Base-by-base conservation (phyloP, 768 basidiomycete genomes). In the Serendipita sp. region DNA sequence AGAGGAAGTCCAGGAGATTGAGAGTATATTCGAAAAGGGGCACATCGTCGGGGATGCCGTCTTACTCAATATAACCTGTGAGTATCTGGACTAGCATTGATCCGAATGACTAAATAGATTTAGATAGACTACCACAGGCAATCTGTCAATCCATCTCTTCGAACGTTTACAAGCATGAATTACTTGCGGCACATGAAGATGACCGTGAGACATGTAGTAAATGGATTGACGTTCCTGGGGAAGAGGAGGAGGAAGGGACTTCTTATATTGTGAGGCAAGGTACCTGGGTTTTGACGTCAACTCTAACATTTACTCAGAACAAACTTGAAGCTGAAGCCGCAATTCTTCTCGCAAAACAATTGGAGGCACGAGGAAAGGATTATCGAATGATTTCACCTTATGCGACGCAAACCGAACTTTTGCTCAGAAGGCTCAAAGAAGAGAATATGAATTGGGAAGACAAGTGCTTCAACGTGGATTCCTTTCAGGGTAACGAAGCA, bases 71-170 rank as follows among this genome's bases (percentile, higher is more conserved):
- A 88, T 77, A 1, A 89, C 90, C 72, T 91, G 90, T 88, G 70
- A 68, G 81, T 70, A 42, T 17, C 17, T 11, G 63, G 4, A 26
- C 38, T 22, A 9, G n/a, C 7, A 9, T 20, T 5, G n/a, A 48
- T 7, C 45, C 17, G 9, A 48, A 7, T 5, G 26, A 20, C 45
- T 48, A 28, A 48, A 20, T 9, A 48, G 7, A 20, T 20, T 48
- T 62, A 91, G 90, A 91, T 66, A 82, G 90, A 0, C 89, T 92
- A 87, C 89, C 89, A 60, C 81, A 83, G 60, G 81, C 87, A 65
- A 84, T 90, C 75, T 87, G 88, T 24, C 67, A 75, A 2, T 82
- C 89, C 45, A 85, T 92, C 42, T 90, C 87, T 20, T 68, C 78
- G 62, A 75, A 75, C 62, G 75, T 91, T 2, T 91, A 92, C 74